Percentiles rank a stretch among this genome's conserved stretches.
Conservation (phyloP, 2,329 filamentous ascomycete genomes). For the Volutella citrinella region DNA sequence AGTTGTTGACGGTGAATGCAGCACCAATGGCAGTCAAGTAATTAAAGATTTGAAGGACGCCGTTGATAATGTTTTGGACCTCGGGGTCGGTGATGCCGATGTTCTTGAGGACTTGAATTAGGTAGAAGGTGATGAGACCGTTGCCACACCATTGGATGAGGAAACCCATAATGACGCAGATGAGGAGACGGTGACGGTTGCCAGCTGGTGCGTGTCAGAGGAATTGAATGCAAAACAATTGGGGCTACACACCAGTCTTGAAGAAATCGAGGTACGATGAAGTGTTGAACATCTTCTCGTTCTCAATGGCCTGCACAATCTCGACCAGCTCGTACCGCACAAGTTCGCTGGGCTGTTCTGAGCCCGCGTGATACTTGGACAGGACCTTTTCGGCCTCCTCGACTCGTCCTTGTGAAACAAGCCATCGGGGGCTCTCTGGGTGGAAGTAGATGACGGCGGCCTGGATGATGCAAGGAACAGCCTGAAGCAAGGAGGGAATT, state of each 20-base stretch:
- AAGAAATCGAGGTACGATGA: conserved; percentile 5
- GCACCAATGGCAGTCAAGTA: conserved; percentile 30
- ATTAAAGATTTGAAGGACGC: conserved; percentile 32
- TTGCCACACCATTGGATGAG: conserved; percentile 21
- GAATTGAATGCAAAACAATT: background rate
- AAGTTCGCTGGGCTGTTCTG: background rate
- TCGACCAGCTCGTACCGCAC: conserved; percentile 3
- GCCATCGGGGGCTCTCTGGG: conserved; percentile 14
- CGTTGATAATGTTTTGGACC: conserved; percentile 39
- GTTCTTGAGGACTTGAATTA: conserved; percentile 30
- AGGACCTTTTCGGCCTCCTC: conserved; percentile 32
- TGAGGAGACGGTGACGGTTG: conserved; percentile 22
- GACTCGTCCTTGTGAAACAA: conserved; percentile 32
- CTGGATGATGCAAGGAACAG: conserved; percentile 1
- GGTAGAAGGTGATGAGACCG: conserved; percentile 35
- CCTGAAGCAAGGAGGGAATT: conserved; percentile 20
- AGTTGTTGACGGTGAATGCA: conserved; percentile 17
- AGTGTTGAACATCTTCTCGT: background rate
- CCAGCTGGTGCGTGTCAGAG: conserved; percentile 25
- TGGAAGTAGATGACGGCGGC: conserved; percentile 7
- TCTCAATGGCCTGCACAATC: conserved; percentile 3
- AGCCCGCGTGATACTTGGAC: conserved; percentile 11
- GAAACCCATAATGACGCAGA: conserved; percentile 14
- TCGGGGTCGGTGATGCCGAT: conserved; percentile 35
- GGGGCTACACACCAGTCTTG: background rate